Evolutionary conservation across 2,329 filamentous ascomycete genomes (phyloP), one percentile per base, ranked within the genome.

Genomic region (Fusarium chaquense): DNA sequence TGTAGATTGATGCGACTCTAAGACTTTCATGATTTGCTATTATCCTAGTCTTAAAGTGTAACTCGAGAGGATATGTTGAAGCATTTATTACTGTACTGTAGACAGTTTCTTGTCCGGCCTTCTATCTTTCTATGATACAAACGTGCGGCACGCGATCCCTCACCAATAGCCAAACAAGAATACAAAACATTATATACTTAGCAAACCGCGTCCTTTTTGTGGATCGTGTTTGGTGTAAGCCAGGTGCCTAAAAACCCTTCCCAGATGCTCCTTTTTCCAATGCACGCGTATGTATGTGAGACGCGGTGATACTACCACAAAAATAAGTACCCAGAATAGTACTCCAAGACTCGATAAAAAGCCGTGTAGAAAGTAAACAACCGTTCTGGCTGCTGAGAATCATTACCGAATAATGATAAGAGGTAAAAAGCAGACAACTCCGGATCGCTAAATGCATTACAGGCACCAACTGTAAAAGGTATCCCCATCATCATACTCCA

Each of bases 371-470:
- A 44, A 44, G 43, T 58, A 40, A 28, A 62, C 52, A 43, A 44
- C 59, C 56, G 40, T 54, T 57, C 61, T 66, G 61, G 58, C 50
- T 51, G 57, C 56, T 54, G 36, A 62, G 46, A 62, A 65, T 64
- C 62, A 45, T 61, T 63, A 52, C 56, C 54, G 46, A 64, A 64
- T 58, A 62, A 70, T 63, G 61, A 72, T 65, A 64, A 62, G 69
- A 62, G 68, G 64, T 46, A 64, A 69, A 74, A 73, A 73, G 62
- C 64, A 75, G 65, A 75, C 70, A 80, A 81, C 78, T 77, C 78
- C 78, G 73, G 71, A 77, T 74, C 78, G 78, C 78, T 80, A 75
- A 76, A 80, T 81, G 78, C 78, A 79, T 67, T 60, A 73, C 46
- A 46, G 57, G 45, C 65, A 70, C 66, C 59, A 55, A 38, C n/a